A percentile compares a stretch with the other conserved stretches of the same genome.
Conservation (phyloP, 1,139 yeast species). For the Geotrichum europaeum region DNA sequence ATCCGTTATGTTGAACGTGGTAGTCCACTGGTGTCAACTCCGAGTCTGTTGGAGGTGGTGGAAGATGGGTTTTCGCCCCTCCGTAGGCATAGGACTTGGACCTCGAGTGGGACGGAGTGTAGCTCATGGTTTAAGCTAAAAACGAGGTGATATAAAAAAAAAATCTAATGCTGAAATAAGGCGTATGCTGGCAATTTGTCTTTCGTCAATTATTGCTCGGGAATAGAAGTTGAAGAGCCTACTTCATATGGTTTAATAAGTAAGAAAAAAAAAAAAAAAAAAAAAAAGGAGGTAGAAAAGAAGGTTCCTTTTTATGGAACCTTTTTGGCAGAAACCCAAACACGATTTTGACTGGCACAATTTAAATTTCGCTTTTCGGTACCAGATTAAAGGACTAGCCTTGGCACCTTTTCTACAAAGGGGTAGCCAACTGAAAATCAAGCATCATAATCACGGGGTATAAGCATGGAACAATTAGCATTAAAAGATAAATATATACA, state of each 20-base stretch:
- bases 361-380: not conserved
- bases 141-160: not conserved
- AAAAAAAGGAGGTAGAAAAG: not conserved
- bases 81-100: slow-evolving; percentile 13
- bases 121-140: slow-evolving; percentile 3
- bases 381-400: not conserved
- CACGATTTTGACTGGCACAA: not conserved
- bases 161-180: not conserved
- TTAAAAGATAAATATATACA: not conserved
- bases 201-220: not conserved
- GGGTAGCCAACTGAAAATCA: not conserved
- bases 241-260: not conserved
- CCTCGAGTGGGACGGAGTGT: slow-evolving; percentile 16
- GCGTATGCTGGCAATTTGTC: not conserved
- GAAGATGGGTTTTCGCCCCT: slow-evolving; percentile 7
- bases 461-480: not conserved
- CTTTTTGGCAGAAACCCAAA: not conserved
- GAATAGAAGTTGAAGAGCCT: not conserved
- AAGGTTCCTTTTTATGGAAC: not conserved
- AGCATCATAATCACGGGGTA: not conserved
- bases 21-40: slow-evolving; percentile 14
- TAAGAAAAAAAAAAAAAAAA: not conserved
- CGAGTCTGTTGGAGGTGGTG: slow-evolving; percentile 14
- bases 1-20: slow-evolving; percentile 13
- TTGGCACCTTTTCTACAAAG: not conserved